Conservation (phyloP, 2,329 filamentous ascomycete species). For the Penicillium brevicompactum region DNA sequence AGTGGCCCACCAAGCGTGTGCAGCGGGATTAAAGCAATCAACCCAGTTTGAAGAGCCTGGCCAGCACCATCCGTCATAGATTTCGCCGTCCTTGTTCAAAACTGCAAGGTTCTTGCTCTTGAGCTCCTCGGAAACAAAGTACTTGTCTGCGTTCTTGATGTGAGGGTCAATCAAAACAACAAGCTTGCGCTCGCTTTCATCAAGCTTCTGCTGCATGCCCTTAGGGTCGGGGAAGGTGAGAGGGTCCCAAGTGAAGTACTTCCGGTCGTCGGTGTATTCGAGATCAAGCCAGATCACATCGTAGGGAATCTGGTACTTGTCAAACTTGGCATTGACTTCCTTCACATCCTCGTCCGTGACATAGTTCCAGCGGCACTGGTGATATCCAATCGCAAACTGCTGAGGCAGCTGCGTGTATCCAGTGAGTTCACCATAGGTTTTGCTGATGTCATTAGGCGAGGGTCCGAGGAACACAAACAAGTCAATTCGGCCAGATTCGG, state of each 20-base stretch:
- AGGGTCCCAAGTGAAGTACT: slow-evolving; percentile 97
- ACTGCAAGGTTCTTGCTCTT: slow-evolving; percentile 82
- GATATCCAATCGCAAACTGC: slow-evolving; percentile 88
- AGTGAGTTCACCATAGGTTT: slow-evolving; percentile 84
- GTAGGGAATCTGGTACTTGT: slow-evolving; percentile 93
- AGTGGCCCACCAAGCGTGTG: slow-evolving; percentile 84
- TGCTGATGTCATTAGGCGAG: slow-evolving; percentile 77
- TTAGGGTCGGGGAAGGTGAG: slow-evolving; percentile 84
- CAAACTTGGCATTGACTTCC: slow-evolving; percentile 94
- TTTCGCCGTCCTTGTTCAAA: slow-evolving; percentile 83
- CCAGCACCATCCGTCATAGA: slow-evolving; percentile 99
- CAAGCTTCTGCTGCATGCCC: slow-evolving; percentile 85
- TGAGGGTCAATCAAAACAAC: slow-evolving; percentile 96
- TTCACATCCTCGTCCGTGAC: slow-evolving; percentile 95
- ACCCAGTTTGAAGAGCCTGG: slow-evolving; percentile 96
- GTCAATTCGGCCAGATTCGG: slow-evolving; percentile 85
- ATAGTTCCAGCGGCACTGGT: slow-evolving; percentile 99
- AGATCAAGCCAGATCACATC: slow-evolving; percentile 99
- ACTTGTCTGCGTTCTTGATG: slow-evolving; percentile 87
- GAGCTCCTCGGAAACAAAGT: slow-evolving; percentile 75
- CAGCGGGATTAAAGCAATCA: slow-evolving; percentile 92
- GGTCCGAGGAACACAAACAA: slow-evolving; percentile 94
- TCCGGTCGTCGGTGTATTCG: slow-evolving; percentile 94
- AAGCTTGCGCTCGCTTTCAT: slow-evolving; percentile 81
- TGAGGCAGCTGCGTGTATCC: slow-evolving; percentile 90